Evolutionary conservation across 495 filamentous ascomycete genomes (phyloP).

Genomic region (Penicillium cinerascens): DNA sequence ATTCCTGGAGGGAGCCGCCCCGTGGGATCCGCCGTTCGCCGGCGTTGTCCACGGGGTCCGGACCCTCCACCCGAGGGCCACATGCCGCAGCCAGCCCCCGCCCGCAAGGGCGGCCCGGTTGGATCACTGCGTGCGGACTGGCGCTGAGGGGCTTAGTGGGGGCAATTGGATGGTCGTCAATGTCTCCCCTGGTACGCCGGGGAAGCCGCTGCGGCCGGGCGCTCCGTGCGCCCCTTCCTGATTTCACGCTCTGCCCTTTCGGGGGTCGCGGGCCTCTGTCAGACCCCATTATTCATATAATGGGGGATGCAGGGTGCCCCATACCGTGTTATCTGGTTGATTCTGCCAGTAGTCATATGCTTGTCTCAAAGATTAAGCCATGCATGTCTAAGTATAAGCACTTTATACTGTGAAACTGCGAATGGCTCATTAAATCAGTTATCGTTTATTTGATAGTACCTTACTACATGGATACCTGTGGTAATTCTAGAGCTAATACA

Average conservation of each 20-base stretch:
- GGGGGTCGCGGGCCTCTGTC: slow-evolving; percentile 6
- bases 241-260: slow-evolving; percentile 12
- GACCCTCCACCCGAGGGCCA: no score
- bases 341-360: slow-evolving; percentile 70
- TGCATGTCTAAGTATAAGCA: slow-evolving; percentile 71
- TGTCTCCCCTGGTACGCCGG: slow-evolving; percentile 15
- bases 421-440: slow-evolving; percentile 72
- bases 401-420: slow-evolving; percentile 65
- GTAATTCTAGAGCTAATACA: slow-evolving; percentile 76
- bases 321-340: slow-evolving; percentile 58
- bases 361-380: slow-evolving; percentile 74
- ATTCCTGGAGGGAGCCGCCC: slow-evolving; percentile 39
- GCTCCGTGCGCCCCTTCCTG: slow-evolving; percentile 14
- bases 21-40: background rate
- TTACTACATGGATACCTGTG: slow-evolving; percentile 69
- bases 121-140: no score
- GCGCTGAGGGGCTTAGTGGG: slow-evolving; percentile 43
- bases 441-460: slow-evolving; percentile 71
- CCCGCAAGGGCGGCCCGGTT: no score
- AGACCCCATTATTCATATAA: background rate
- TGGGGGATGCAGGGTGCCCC: background rate
- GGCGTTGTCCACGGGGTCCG: no score
- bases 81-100: no score
- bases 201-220: slow-evolving; percentile 13
- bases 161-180: slow-evolving; percentile 43